Evolutionary conservation across 352 stramenopile species (phyloP).

Genomic region (Achlya hypogyna): DNA sequence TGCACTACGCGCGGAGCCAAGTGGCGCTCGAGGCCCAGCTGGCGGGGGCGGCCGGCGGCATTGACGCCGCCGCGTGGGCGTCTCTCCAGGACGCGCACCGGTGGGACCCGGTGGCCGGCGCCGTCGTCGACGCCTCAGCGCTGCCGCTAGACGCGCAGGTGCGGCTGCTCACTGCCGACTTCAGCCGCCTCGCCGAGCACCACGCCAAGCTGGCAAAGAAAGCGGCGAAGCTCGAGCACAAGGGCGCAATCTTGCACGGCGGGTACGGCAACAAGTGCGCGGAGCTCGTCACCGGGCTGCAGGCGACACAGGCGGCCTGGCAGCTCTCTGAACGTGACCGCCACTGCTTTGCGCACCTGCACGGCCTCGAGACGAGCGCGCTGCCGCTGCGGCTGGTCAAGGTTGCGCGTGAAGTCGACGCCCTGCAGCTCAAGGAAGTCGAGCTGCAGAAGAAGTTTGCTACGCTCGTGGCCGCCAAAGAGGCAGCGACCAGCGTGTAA

Average conservation of each 20-base stretch:
- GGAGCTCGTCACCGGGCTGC: slow-evolving; percentile 31
- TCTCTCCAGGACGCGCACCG: neutral
- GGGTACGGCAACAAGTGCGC: slow-evolving; percentile 34
- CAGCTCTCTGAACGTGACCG: slow-evolving; percentile 57
- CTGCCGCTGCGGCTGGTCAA: slow-evolving; percentile 53
- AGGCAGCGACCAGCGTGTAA: neutral
- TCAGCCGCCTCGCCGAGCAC: slow-evolving; percentile 53
- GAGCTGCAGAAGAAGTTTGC: slow-evolving; percentile 74
- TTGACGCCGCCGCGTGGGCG: slow-evolving; percentile 33
- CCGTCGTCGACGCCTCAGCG: slow-evolving; percentile 29
- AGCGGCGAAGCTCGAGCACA: slow-evolving; percentile 62
- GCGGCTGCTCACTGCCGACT: slow-evolving; percentile 42
- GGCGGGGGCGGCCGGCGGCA: slow-evolving; percentile 1
- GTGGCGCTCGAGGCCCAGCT: slow-evolving; percentile 72
- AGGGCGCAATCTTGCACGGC: slow-evolving; percentile 49
- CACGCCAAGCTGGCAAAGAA: slow-evolving; percentile 53
- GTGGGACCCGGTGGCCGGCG: neutral
- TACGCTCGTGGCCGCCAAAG: slow-evolving; percentile 29
- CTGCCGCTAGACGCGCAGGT: slow-evolving; percentile 34
- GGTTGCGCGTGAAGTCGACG: slow-evolving; percentile 64
- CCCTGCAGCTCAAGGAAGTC: slow-evolving; percentile 63
- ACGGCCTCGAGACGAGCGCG: slow-evolving; percentile 40
- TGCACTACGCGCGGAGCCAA: slow-evolving; percentile 61
- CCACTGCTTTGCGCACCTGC: slow-evolving; percentile 53
- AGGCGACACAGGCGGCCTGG: slow-evolving; percentile 32